A percentile compares a stretch with the other conserved stretches of the same genome.
Conservation (phyloP, 768 basidiomycete species). For the Lyophyllum semitale region DNA sequence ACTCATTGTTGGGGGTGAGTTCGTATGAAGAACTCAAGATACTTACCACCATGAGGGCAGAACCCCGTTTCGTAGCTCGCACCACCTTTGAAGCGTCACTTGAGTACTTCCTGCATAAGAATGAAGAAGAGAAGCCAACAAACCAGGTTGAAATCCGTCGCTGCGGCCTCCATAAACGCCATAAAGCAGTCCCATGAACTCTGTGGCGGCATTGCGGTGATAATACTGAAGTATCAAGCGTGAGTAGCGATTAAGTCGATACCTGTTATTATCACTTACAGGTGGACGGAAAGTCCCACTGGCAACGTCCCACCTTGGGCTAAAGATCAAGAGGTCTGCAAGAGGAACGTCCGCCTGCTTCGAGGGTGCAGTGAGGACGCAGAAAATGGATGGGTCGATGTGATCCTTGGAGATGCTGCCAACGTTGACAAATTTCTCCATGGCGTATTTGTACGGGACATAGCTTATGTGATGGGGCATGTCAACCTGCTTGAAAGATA, state of each 20-base stretch:
- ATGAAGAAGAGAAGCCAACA: not conserved
- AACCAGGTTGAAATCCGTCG: conserved; percentile 62
- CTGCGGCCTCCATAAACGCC: conserved; percentile 66
- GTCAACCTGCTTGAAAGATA: too few species aligned
- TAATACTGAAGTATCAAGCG: too few species aligned
- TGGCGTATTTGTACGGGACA: conserved; percentile 67
- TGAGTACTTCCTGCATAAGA: not conserved
- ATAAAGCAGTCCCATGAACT: conserved; percentile 66
- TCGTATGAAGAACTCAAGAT: not conserved
- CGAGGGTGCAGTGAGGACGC: conserved; percentile 66
- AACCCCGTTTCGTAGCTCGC: conserved; percentile 66
- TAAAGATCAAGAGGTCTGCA: conserved; percentile 66
- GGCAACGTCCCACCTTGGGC: conserved; percentile 66
- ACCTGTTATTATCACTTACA: too few species aligned
- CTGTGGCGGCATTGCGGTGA: too few species aligned
- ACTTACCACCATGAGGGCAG: conserved; percentile 62
- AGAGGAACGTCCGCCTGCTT: conserved; percentile 59
- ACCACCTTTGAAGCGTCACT: conserved; percentile 31
- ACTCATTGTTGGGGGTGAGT: not conserved
- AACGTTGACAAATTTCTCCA: conserved; percentile 64
- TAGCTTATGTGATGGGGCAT: conserved; percentile 66
- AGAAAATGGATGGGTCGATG: conserved; percentile 70
- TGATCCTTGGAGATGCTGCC: conserved; percentile 72
- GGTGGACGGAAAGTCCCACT: conserved; percentile 60
- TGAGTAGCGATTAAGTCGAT: too few species aligned